Base-by-base conservation (phyloP, 768 basidiomycete species). In the Kwoniella dejecticola region DNA sequence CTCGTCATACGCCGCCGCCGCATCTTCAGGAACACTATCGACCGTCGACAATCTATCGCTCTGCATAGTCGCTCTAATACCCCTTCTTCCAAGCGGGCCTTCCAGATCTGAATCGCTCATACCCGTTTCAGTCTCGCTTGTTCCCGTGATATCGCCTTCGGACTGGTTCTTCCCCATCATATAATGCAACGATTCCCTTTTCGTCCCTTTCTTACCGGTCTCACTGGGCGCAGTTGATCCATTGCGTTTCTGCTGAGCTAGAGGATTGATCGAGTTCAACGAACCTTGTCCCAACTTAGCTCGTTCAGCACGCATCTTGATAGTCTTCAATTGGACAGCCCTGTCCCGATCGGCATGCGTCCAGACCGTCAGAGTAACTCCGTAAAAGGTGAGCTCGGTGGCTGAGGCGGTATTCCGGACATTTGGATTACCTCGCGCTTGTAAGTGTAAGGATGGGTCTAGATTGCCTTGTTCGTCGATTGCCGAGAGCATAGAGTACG, bases 321-420 rank as follows among this genome's bases (percentile, higher is more conserved):
- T 50, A n/a, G 48, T 38, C 33, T 64, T 63, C 15, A 77, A 63
- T 27, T 59, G 56, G 13, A 82, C 83, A 56, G 88, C 87, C 48
- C 92, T 87, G 69, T 92, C 88, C 0, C 87, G 87, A 74, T 97
- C 94, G 19, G 92, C 92, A 72, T 94, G 92, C 3, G 90, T 91
- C 92, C 92, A 98, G 1, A 96, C 91, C 1, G 91, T 92, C 61
- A 98, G 83, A 68, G 91, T 91, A 36, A 95, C 91, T 47, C 91
- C 92, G 73, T 96, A 86, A 76, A 91, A 95, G 8, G 88, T 87
- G 63, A 90, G 66, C 30, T 70, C 68, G 17, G 58, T 47, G 12
- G 65, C 55, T 3, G 52, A 50, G n/a, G 57, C 44, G 21, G 57
- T 46, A 36, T 48, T 38, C 19, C 49, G 21, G 40, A 42, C 40